Base-by-base conservation (phyloP, 495 filamentous ascomycete species). In the Daldinia childiae region DNA sequence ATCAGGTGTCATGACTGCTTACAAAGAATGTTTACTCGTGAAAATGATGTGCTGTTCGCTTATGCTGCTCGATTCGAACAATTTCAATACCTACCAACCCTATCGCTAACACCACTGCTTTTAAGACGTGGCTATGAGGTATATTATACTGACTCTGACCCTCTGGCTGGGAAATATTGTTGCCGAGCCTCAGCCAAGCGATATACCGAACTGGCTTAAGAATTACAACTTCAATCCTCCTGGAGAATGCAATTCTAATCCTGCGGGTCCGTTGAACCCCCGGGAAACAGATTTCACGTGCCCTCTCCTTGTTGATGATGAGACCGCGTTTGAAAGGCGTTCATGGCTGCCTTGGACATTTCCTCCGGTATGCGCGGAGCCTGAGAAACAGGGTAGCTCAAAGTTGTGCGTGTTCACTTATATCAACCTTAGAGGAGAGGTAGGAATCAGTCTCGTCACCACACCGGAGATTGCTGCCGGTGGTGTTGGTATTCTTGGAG, bases 311-410 rank as follows among this genome's bases (percentile, higher is more conserved):
- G 69, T 76, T 12, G 77, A 79, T 26, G 77, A 79, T 48, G 66
- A 74, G 32, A 71, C 65, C 1, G 62, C 58, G 29, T 54, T 73
- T 32, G 15, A 62, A 8, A 58, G 61, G 36, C 61, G 58, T 0
- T 58, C 61, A 3, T 73, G 71, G 74, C 32, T 59, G 15, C 79
- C 79, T 1, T 82, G 79, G 79, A 80, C 78, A 5, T 78, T 73
- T 51, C 66, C 43, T 6, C 79, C 79, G 0, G 60, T 67, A 58
- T 80, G 79, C 55, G 62, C 72, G 11, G 5, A 45, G 52, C 69
- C 58, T 2, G 71, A 73, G 26, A 30, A 74, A 6, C 29, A 3
- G 17, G 52, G 58, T 9, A 60, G 59, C 2, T 55, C 73, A n/a
- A 79, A 78, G 62, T 62, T 79, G 3, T 79, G 77, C 58, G 67